Percentiles rank a stretch among this genome's conserved stretches.
These are phyloP conservation scores for Podaxis carcinomalis DNA, from an alignment of 768 basidiomycete species.

Conservation along the genomic window DNA sequence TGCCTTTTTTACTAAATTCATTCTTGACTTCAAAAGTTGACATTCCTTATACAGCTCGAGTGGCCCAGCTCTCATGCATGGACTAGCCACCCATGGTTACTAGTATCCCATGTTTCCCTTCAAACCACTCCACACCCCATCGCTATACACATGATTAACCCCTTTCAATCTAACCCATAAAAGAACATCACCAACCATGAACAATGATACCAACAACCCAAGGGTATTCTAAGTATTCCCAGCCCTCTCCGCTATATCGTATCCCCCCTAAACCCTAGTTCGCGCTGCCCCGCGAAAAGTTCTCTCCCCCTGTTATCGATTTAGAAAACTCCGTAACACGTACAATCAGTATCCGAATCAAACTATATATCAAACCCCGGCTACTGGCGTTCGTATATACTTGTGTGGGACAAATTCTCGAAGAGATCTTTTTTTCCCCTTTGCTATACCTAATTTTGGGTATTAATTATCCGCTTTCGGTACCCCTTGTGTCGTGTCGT, in stretches of 20 bases:
- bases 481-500: no score
- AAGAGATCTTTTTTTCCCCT: not conserved
- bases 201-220: not conserved
- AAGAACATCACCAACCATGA: not conserved
- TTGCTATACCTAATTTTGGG: not conserved
- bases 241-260: not conserved
- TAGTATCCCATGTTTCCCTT: not conserved
- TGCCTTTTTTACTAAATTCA: conserved; percentile 1
- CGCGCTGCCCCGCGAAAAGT: not conserved
- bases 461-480: not conserved
- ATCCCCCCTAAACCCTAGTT: not conserved
- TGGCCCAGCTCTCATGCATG: conserved; percentile 7
- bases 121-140: not conserved
- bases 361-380: no score
- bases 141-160: not conserved
- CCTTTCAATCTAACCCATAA: not conserved
- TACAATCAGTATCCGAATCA: no score
- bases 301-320: not conserved
- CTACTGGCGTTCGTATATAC: not conserved
- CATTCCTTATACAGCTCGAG: not conserved
- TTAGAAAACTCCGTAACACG: no score
- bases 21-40: not conserved
- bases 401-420: not conserved
- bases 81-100: conserved; percentile 5
- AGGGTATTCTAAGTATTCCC: not conserved